These are phyloP conservation scores for Tuber melanosporum DNA, from an alignment of 495 filamentous ascomycete species.

Conservation along the genomic window DNA sequence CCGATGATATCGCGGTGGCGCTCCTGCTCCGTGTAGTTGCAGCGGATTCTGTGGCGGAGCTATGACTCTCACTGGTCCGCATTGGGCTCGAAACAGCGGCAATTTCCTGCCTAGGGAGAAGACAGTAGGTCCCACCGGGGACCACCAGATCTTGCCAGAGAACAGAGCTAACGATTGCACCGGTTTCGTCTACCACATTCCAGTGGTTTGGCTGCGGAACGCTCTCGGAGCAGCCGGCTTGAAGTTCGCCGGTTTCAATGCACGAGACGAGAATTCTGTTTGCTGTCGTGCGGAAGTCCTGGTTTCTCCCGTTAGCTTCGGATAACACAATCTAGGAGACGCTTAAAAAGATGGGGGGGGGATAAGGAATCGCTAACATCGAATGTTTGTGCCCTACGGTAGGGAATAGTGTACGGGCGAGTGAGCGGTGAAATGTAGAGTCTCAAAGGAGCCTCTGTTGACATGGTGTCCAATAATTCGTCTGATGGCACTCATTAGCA, in stretches of 20 bases:
- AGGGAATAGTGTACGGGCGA: constrained; percentile 3
- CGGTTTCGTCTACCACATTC: neutral
- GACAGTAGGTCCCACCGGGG: constrained; percentile 1
- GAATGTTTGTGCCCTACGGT: constrained; percentile 1
- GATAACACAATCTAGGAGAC: neutral
- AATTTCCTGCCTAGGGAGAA: neutral
- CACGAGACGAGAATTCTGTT: constrained; percentile 1
- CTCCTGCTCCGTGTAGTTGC: neutral
- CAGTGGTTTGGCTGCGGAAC: constrained; percentile 3
- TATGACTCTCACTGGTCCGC: neutral
- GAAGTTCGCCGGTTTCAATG: constrained; percentile 3
- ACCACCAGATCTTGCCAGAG: constrained; percentile 2
- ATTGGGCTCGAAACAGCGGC: neutral
- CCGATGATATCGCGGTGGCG: neutral
- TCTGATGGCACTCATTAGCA: no score
- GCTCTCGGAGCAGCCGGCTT: constrained; percentile 1
- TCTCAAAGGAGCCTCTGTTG: neutral
- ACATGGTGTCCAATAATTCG: neutral
- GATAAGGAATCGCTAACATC: neutral
- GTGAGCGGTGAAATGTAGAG: neutral
- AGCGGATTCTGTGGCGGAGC: neutral
- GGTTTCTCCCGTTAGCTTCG: neutral
- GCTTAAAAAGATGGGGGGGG: neutral
- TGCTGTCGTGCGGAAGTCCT: constrained; percentile 2
- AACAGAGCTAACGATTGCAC: neutral